Conservation (phyloP, 2,329 filamentous ascomycete species). For the Aspergillus sp. region DNA sequence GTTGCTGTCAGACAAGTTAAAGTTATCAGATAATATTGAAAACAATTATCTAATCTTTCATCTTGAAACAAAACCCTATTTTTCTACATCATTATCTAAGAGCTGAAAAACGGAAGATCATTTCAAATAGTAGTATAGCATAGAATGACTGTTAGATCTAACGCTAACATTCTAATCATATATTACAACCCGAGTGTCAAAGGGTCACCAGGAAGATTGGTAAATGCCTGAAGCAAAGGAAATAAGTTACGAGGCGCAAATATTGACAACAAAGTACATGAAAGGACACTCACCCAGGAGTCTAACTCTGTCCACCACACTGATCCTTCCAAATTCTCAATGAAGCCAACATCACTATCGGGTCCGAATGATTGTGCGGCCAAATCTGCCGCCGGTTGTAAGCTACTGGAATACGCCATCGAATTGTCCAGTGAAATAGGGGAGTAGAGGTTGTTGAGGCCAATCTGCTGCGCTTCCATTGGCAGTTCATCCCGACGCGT, state of each 20-base stretch:
- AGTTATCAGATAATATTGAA: too few relatives aligned
- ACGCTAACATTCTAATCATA: too few relatives aligned
- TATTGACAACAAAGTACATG: neutral
- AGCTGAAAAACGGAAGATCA: too few relatives aligned
- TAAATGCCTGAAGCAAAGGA: conserved; percentile 31
- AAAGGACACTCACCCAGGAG: conserved; percentile 35
- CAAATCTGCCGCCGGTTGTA: conserved; percentile 23
- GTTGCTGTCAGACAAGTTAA: too few relatives aligned
- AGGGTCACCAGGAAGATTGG: conserved; percentile 34
- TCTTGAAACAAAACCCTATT: too few relatives aligned
- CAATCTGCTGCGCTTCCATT: conserved; percentile 6
- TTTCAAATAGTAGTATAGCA: too few relatives aligned
- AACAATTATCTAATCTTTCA: too few relatives aligned
- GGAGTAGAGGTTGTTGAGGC: conserved; percentile 2
- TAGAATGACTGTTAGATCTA: too few relatives aligned
- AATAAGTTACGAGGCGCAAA: neutral
- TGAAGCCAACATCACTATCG: conserved; percentile 29
- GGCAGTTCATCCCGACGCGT: conserved; percentile 2
- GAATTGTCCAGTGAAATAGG: conserved; percentile 16
- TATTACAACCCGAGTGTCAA: conserved; percentile 23
- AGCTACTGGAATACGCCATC: conserved; percentile 19
- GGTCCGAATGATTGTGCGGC: conserved; percentile 20
- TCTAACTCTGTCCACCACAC: conserved; percentile 43
- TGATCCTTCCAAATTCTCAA: conserved; percentile 40
- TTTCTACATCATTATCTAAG: too few relatives aligned